A percentile compares a stretch with the other conserved stretches of the same genome.
Conservation (phyloP, 2,329 filamentous ascomycete genomes). For the Cordyceps fumosorosea region DNA sequence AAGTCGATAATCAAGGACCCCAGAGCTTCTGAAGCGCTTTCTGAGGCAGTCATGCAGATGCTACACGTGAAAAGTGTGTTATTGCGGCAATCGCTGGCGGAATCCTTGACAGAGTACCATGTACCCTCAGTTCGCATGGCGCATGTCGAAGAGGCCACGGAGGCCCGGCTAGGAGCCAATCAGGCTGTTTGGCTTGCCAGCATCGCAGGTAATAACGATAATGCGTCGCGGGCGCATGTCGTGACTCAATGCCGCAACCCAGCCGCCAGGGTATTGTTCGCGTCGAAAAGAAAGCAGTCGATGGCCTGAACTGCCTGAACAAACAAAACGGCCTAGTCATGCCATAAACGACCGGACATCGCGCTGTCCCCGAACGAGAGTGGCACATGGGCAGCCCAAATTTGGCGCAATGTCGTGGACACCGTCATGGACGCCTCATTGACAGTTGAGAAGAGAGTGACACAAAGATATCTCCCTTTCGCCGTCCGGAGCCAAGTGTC, state of each 20-base stretch:
- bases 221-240: not conserved
- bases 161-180: not conserved
- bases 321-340: too few relatives aligned
- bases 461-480: not conserved
- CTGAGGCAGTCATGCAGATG: not conserved
- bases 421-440: constrained; percentile 10
- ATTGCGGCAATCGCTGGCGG: not conserved
- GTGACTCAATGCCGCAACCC: not conserved
- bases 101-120: not conserved
- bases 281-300: not conserved
- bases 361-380: too few relatives aligned
- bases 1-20: not conserved
- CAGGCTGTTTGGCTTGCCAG: not conserved
- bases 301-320: too few relatives aligned
- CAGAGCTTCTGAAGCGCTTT: not conserved
- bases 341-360: too few relatives aligned
- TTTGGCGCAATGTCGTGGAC: not conserved
- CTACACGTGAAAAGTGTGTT: not conserved
- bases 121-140: not conserved
- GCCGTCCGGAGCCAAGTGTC: constrained; percentile 9
- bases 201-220: not conserved
- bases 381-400: not conserved
- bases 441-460: not conserved
- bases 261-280: not conserved
- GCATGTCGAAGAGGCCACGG: not conserved